Percentiles rank a stretch among this genome's conserved stretches.
phyloP scores from a whole-genome alignment of 1,139 yeast species.

The Tardiomyces depauwii region DNA sequence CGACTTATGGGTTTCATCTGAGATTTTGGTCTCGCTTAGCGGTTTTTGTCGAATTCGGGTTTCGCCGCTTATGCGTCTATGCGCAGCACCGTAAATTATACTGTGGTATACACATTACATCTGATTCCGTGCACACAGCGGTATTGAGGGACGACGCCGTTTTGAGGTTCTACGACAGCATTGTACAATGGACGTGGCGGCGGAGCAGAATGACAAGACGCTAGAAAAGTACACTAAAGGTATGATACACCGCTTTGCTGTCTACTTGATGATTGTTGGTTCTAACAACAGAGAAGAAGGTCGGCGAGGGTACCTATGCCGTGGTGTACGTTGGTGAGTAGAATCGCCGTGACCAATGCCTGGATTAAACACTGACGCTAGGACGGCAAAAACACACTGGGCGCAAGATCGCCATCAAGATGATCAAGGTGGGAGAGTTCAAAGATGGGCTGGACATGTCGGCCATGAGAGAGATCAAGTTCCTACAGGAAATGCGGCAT shows the following conservation, averaged over 20 bases:
- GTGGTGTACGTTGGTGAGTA: constrained; percentile 63
- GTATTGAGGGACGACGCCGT: no score
- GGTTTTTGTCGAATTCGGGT: no score
- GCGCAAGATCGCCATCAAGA: constrained; percentile 79
- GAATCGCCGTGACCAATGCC: constrained; percentile 33
- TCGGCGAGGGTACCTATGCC: constrained; percentile 99
- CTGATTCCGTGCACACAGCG: no score
- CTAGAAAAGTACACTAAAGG: constrained; percentile 11
- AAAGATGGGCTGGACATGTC: constrained; percentile 98
- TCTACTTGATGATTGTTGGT: background rate
- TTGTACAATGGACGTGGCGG: background rate
- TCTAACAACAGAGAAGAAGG: constrained; percentile 50
- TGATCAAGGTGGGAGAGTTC: constrained; percentile 87
- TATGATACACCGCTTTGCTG: background rate
- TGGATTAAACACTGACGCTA: background rate
- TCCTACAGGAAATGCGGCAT: constrained; percentile 77
- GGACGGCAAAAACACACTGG: constrained; percentile 31
- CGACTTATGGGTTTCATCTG: no score
- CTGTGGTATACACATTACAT: no score
- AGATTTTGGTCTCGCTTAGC: no score
- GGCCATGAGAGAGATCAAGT: constrained; percentile 90
- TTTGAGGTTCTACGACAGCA: background rate
- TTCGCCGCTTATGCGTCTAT: no score
- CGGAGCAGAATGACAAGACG: constrained; percentile 11
- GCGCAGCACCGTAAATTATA: no score